Conservation (phyloP, 2,329 filamentous ascomycete species). For the Drechslerella coelobrocha region DNA sequence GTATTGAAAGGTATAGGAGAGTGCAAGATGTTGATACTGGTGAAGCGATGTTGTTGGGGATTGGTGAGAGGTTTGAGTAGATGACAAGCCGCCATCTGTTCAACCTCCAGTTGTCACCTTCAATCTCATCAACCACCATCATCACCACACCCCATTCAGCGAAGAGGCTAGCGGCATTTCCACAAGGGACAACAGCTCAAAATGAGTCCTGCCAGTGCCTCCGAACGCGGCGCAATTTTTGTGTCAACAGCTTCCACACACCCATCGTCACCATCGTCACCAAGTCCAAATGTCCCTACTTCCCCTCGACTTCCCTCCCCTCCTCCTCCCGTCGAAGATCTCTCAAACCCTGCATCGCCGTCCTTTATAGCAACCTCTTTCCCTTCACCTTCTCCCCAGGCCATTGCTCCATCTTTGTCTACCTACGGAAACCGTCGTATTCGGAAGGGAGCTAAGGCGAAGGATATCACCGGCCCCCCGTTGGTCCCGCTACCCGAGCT, state of each 20-base stretch:
- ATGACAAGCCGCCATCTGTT: too few species aligned
- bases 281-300: constrained; percentile 64
- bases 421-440: constrained; percentile 73
- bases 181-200: not conserved
- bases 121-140: not conserved
- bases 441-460: constrained; percentile 87
- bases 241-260: constrained; percentile 20
- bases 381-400: constrained; percentile 60
- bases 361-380: constrained; percentile 73
- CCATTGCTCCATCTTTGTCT: constrained; percentile 67
- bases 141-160: not conserved
- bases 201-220: constrained; percentile 10
- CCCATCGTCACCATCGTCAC: constrained; percentile 6
- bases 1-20: too few species aligned
- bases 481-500: constrained; percentile 73
- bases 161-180: too few species aligned
- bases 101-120: too few species aligned
- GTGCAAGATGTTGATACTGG: too few species aligned
- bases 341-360: constrained; percentile 64
- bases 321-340: constrained; percentile 91
- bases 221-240: constrained; percentile 19
- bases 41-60: too few species aligned
- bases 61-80: too few species aligned
- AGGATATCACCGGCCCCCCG: constrained; percentile 91
- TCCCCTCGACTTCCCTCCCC: constrained; percentile 94